These are phyloP conservation scores for Russula abietina DNA, from an alignment of 768 basidiomycete species.

Conservation along the genomic window DNA sequence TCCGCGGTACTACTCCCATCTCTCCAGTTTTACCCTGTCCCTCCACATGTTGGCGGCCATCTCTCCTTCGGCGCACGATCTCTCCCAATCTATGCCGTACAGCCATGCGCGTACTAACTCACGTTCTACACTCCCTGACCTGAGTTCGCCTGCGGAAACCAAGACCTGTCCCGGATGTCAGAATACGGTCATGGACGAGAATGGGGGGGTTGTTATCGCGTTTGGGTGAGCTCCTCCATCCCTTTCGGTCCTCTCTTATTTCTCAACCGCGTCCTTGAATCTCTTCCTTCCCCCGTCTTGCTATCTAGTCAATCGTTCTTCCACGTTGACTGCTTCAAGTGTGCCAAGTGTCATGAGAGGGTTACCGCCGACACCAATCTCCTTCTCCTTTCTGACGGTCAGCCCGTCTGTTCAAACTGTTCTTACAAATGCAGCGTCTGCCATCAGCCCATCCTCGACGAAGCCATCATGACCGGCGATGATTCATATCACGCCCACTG, in stretches of 20 bases:
- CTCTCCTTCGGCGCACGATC: slow-evolving; percentile 13
- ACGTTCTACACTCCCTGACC: slow-evolving; percentile 14
- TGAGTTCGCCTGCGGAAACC: slow-evolving; percentile 38
- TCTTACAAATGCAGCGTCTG: slow-evolving; percentile 96
- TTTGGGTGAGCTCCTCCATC: slow-evolving; percentile 60
- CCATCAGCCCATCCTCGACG: slow-evolving; percentile 89
- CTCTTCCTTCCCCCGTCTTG: not conserved
- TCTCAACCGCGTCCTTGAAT: not conserved
- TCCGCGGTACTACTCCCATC: not conserved
- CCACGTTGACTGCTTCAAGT: slow-evolving; percentile 93
- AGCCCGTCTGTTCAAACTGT: slow-evolving; percentile 92
- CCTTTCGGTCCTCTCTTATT: not conserved
- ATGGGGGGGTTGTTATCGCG: slow-evolving; percentile 85
- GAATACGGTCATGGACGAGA: slow-evolving; percentile 69
- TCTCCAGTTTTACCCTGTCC: not conserved
- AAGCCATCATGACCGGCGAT: slow-evolving; percentile 99
- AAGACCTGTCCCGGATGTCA: slow-evolving; percentile 79
- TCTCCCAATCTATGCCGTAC: slow-evolving; percentile 16
- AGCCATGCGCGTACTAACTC: slow-evolving; percentile 4
- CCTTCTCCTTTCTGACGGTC: slow-evolving; percentile 93
- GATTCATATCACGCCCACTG: slow-evolving; percentile 98
- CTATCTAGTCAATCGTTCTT: slow-evolving; percentile 78
- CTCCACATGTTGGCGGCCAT: slow-evolving; percentile 19
- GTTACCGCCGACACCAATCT: slow-evolving; percentile 97
- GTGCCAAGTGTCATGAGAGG: slow-evolving; percentile 88